Evolutionary conservation across 306 rosid genomes (phyloP).

Genomic region (Sechiopsis laciniata): DNA sequence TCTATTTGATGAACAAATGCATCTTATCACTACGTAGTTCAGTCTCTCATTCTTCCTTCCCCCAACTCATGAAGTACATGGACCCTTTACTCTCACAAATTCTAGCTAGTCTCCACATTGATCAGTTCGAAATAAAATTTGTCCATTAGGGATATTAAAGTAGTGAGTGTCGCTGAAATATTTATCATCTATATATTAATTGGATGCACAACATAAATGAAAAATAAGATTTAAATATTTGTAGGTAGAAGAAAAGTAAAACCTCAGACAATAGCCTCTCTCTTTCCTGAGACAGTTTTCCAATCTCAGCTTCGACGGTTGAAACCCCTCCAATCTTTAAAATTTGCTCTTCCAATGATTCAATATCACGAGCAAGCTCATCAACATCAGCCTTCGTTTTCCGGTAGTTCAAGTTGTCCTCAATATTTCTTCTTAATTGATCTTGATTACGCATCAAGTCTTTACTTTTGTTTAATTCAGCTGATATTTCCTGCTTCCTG

Average conservation of each 20-base stretch:
- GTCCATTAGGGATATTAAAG: neutral
- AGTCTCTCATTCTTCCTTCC: neutral
- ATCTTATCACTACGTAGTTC: neutral
- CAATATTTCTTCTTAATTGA: conserved; percentile 56
- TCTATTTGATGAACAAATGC: too few species aligned
- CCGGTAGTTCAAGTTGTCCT: conserved; percentile 74
- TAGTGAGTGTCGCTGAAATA: neutral
- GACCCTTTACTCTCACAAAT: neutral
- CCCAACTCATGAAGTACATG: neutral
- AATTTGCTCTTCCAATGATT: conserved; percentile 61
- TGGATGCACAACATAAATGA: conserved; percentile 4
- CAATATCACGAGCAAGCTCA: conserved; percentile 56
- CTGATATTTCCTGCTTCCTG: conserved; percentile 53
- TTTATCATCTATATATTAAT: conserved; percentile 1
- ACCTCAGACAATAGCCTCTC: conserved; percentile 87
- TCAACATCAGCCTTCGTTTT: conserved; percentile 78
- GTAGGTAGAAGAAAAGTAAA: conserved; percentile 26
- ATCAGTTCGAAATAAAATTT: neutral
- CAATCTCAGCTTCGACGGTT: conserved; percentile 49
- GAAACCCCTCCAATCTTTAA: conserved; percentile 54
- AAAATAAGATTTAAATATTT: conserved; percentile 17
- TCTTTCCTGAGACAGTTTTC: conserved; percentile 63
- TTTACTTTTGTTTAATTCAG: conserved; percentile 49
- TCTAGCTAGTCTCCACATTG: conserved; percentile 1
- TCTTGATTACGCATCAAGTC: conserved; percentile 53